Evolutionary conservation across 257 asterid genomes (phyloP).

Genomic region (Fraxinus excelsior): DNA sequence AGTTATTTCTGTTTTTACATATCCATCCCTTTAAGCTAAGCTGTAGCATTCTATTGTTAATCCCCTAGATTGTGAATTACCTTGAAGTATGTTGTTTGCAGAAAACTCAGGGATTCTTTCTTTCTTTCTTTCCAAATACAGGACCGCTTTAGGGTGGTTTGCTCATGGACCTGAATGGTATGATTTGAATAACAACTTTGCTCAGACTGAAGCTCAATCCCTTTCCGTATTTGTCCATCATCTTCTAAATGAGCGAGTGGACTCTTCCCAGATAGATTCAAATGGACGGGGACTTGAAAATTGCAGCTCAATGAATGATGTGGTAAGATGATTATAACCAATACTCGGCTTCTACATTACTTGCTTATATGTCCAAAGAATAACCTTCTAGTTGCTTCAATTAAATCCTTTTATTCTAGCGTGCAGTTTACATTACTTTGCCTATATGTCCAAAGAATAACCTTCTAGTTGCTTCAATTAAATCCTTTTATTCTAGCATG

Average conservation of each 20-base stretch:
- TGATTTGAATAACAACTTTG: slow-evolving; percentile 74
- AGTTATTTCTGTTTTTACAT: background rate
- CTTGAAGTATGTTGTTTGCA: background rate
- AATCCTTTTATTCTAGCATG: background rate
- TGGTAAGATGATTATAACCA: slow-evolving; percentile 55
- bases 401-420: background rate
- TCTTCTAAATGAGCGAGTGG: slow-evolving; percentile 69
- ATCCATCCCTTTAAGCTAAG: slow-evolving; percentile 9
- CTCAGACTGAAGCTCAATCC: slow-evolving; percentile 91
- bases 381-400: background rate
- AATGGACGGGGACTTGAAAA: slow-evolving; percentile 57
- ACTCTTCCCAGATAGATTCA: slow-evolving; percentile 56
- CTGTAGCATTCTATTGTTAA: background rate
- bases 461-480: background rate
- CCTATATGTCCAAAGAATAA: too few species aligned
- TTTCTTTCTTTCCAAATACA: slow-evolving; percentile 37
- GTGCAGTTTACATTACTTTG: slow-evolving; percentile 8
- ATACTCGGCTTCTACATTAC: slow-evolving; percentile 16
- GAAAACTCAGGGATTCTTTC: slow-evolving; percentile 2
- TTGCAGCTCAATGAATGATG: slow-evolving; percentile 62
- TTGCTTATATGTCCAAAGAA: background rate
- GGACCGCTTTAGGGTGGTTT: slow-evolving; percentile 95
- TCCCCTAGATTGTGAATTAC: background rate
- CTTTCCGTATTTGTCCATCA: slow-evolving; percentile 74
- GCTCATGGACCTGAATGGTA: slow-evolving; percentile 89